Evolutionary conservation across 1,284 basidiomycete genomes (phyloP), one percentile per base, ranked within the genome.

Genomic region (Melampsora larici-populina): DNA sequence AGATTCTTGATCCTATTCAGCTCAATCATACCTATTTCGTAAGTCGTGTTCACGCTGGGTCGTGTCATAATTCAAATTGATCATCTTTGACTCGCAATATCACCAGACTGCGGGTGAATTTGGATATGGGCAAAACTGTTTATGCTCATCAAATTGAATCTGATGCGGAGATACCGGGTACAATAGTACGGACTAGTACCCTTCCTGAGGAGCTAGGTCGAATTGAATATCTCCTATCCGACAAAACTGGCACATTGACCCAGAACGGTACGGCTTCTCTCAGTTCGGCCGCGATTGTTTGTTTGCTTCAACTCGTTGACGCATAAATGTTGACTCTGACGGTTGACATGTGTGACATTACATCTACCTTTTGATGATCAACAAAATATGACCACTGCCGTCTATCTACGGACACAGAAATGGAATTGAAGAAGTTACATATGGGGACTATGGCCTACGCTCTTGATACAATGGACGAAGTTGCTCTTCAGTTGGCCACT

Each of bases 51-150:
- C 36, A 55, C 68, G 70, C 46, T 31, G 0, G 51, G 71, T 11
- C 49, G 21, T 7, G 11, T 29, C 9, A 9, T 58, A 13, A 13
- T 33, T 60, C 48, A 18, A 46, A 55, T 13, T 17, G 67, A 49
- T 74, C 36, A 43, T 49, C 18, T 68, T 48, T 21, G 29, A 33
- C 7, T n/a, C 46, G 33, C 7, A 31, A 48, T 24, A 64, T 6
- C 15, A 49, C 21, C 79, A 97, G 94, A 87, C 86, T 99, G 71
- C 92, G 97, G 33, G 96, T 99, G 79, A 99, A 99, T 82, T 87
- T 99, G 69, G 97, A 99, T 84, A 98, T 99, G 95, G 97, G 96
- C 79, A 99, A 99, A 86, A 98, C 95, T 0, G 92, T 98, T 60
- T 99, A 99, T 82, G 93, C 94, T 0, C 90, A 92, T 65, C 92